Base-by-base conservation (phyloP, 169 alveolate species). In the Cystoisospora suis region DNA sequence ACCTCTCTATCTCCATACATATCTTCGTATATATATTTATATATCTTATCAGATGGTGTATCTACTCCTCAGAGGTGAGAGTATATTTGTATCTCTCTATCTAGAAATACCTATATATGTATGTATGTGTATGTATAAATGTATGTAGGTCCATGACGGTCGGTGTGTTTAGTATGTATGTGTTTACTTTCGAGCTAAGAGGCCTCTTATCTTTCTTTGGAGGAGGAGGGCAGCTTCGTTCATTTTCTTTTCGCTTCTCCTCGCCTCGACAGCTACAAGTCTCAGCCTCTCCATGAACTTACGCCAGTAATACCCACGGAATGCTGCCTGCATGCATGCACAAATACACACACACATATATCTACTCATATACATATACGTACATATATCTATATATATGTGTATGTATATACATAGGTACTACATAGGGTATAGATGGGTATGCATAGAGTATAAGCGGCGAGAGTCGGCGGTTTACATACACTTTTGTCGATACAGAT, bases 301-400 rank as follows among this genome's bases (percentile, higher is more conserved):
- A 6, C 83, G 46, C 83, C 83, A 72, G 83, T 36, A 72, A 32
- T 27, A 72, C 58, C 83, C 83, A 3, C 83, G 83, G 27, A 38
- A 72, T 0, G 32, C 58, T 9, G 83, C 6, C 83, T 72, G 45
- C 3, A 38, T 20, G 72, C 12, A 58, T 3, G 12, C 72, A 9
- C 12, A 58, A 27, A 58, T 58, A 58, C 29, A 58, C 15, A 9
- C 29, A 58, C 12, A 9, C 29, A 58, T 58, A 20, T n/a, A n/a
- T n/a, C 9, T 53, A 53, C 20, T 15, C 20, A 53, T 53, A 53
- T 53, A 53, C 65, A 53, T 53, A 53, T 53, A 53, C 20, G 65
- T 53, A 53, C 20, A 53, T 53, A 53, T 53, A 53, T 53, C 9
- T 53, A 53, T 53, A 53, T 53, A 53, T 53, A 53, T 53, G 20